phyloP scores from a whole-genome alignment of 129 eudicot species.

The Cynara cardunculus region DNA sequence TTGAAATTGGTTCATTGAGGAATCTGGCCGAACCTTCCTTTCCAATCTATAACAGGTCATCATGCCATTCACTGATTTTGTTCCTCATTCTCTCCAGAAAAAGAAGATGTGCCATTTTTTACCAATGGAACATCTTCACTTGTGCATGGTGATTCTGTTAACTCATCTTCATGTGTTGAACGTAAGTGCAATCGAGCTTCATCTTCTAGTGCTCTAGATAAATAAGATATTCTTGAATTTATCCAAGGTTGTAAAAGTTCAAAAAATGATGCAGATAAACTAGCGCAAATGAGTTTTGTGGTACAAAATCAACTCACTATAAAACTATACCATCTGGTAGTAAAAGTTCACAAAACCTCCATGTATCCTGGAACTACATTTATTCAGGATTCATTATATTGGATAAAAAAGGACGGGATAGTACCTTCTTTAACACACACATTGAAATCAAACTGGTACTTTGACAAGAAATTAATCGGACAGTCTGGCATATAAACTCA shows the following conservation, averaged over 20 bases:
- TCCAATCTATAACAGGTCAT: conserved; percentile 35
- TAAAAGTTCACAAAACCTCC: not conserved
- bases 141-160: conserved; percentile 18
- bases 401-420: not conserved
- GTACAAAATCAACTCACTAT: not conserved
- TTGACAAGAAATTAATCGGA: no score
- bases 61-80: conserved; percentile 64
- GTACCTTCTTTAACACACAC: no score
- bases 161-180: conserved; percentile 42
- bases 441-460: no score
- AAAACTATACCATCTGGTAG: not conserved
- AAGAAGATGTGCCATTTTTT: conserved; percentile 66
- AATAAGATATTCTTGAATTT: conserved; percentile 94
- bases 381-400: not conserved
- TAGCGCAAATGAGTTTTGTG: not conserved
- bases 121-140: conserved; percentile 36
- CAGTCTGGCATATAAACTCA: no score
- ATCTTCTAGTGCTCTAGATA: conserved; percentile 93
- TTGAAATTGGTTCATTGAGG: conserved; percentile 46
- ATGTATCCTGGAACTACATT: not conserved
- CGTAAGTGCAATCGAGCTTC: conserved; percentile 49
- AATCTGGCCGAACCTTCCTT: conserved; percentile 28
- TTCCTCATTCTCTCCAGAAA: conserved; percentile 71
- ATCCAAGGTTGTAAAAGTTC: conserved; percentile 44
- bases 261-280: conserved; percentile 17